These are phyloP conservation scores for Penicillium sp. DNA, from an alignment of 2,329 filamentous ascomycete genomes.

Conservation along the genomic window DNA sequence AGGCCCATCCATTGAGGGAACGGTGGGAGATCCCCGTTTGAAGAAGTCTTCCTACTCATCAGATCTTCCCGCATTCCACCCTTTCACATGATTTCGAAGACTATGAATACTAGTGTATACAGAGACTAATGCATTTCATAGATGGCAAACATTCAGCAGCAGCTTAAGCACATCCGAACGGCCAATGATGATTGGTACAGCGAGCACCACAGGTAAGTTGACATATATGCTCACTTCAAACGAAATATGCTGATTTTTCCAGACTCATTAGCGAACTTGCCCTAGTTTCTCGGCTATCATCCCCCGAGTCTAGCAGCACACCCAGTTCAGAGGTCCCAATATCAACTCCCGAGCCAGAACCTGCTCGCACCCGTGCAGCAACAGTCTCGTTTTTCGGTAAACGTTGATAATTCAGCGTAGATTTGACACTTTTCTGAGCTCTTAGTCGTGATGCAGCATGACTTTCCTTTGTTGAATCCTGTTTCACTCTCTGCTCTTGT, in stretches of 20 bases:
- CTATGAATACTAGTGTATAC: constrained; percentile 17
- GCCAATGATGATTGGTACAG: constrained; percentile 47
- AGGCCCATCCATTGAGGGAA: constrained; percentile 50
- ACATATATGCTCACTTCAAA: background rate
- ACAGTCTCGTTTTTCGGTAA: constrained; percentile 14
- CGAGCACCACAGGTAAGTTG: constrained; percentile 43
- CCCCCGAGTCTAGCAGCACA: constrained; percentile 30
- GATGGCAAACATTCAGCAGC: constrained; percentile 50
- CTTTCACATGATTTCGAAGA: constrained; percentile 31
- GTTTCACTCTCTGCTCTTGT: constrained; percentile 20
- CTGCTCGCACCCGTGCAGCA: constrained; percentile 14
- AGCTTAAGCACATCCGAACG: constrained; percentile 48
- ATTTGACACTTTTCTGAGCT: background rate
- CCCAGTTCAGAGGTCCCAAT: constrained; percentile 25
- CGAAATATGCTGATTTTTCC: background rate
- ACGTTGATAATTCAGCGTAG: background rate
- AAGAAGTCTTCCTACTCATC: constrained; percentile 32
- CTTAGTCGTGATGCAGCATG: constrained; percentile 15
- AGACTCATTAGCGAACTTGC: constrained; percentile 43
- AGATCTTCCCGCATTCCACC: constrained; percentile 32
- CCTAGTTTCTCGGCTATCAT: constrained; percentile 34
- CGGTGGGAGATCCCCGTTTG: constrained; percentile 47
- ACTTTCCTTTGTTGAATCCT: constrained; percentile 24
- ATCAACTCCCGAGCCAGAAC: constrained; percentile 19
- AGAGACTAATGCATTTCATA: constrained; percentile 31